Base-by-base conservation (phyloP, 208 protist species). In the Trypanosoma caninum region DNA sequence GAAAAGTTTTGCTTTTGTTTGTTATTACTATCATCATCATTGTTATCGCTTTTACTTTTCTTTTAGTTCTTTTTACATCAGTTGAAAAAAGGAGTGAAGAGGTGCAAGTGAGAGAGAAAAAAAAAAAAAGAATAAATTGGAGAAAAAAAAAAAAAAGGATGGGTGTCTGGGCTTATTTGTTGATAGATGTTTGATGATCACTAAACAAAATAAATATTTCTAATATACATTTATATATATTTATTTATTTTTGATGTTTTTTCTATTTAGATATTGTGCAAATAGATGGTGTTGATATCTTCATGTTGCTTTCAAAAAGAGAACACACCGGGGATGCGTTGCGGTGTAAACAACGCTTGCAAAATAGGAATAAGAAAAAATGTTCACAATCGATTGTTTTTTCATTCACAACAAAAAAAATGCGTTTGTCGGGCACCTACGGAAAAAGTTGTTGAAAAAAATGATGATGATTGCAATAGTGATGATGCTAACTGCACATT, bases 401-500 rank as follows among this genome's bases (percentile, higher is more conserved):
- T 28, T 14, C 40, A 53, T 7, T 59, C 60, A 1, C 34, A 35
- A 16, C 23, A 41, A 23, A 6, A n/a, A 30, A 37, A 52, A 10
- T 67, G 60, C 41, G 40, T 14, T 14, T 67, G 60, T 30, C 51
- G 59, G 51, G 41, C 38, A 16, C 34, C 41, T 30, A 14, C 22
- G 5, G 34, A 7, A 0, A 33, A 40, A n/a, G 51, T 23, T n/a
- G 48, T 31, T 35, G 14, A 46, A n/a, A n/a, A 7, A 0, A 33
- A 40, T 25, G 51, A 33, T n/a, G 48, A 40, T 35, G 14, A 46
- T 1, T 38, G 50, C 20, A 41, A 57, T 14, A 59, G 51, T 35
- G 50, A 66, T 28, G 60, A 67, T 31, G 41, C 2, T 20, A 59
- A 65, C 30, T 65, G 59, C 40, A 65, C 59, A 7, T 65, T 65